Evolutionary conservation across 805 yeast species (phyloP), one percentile per base, ranked within the genome.

Genomic region (Metschnikowia reukaufii): DNA sequence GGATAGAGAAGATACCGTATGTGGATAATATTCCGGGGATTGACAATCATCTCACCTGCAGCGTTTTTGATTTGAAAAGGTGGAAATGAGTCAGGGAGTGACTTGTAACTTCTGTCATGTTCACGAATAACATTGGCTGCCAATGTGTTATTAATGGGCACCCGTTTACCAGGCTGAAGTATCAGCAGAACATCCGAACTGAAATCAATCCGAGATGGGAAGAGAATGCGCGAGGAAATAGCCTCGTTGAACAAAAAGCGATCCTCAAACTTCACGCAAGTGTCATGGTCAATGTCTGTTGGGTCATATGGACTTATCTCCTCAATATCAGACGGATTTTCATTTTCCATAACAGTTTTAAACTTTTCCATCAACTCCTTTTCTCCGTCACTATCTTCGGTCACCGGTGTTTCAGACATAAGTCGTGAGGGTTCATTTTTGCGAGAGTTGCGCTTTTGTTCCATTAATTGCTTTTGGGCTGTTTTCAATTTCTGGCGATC

Each of bases 301-400:
- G 77, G 77, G 49, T 69, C 74, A 53, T 57, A 72, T 2, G 73
- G 73, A 57, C 72, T 68, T n/a, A 61, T 54, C n/a, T 54, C 55
- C 6, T 60, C 66, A 21, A 59, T 62, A 16, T 63, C 70, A 3
- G 54, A 61, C 21, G 36, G 45, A 12, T 50, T 55, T n/a, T 57
- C 64, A 16, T 42, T 50, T n/a, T 50, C 58, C 40, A 55, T 39
- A 16, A 45, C 57, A 33, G 47, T 56, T 17, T 55, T 44, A 37
- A 49, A 51, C 32, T 48, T 50, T 21, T 46, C 49, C 49, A 52
- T 48, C 32, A 47, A 40, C 17, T 44, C 52, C 21, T 43, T 51
- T 13, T 52, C 57, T 4, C 36, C 35, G 12, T 40, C 52, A 33
- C 57, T 56, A 23, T 51, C 49, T 18, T 42, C 50, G 15, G 51